Conservation (phyloP, 345 rosid species). For the Excoecaria agallocha region DNA sequence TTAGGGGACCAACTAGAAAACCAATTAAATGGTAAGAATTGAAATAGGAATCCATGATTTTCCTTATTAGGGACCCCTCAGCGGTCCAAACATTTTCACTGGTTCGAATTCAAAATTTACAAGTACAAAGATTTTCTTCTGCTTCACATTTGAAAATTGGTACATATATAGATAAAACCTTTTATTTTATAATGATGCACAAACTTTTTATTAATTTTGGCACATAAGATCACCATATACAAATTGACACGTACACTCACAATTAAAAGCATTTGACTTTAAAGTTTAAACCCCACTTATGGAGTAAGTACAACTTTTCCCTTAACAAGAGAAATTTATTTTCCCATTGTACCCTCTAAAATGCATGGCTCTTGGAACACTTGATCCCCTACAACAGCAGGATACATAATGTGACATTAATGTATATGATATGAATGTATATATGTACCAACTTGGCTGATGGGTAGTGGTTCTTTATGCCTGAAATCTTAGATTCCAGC, state of each 20-base stretch:
- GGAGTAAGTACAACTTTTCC: neutral
- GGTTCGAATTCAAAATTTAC: neutral
- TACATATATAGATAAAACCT: neutral
- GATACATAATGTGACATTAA: neutral
- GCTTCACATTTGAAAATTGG: neutral
- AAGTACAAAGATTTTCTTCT: neutral
- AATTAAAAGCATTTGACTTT: neutral
- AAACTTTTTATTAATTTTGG: neutral
- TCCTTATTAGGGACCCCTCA: neutral
- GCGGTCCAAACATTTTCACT: neutral
- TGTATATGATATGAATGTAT: slow-evolving; percentile 5
- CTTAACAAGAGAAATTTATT: slow-evolving; percentile 3
- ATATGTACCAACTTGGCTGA: slow-evolving; percentile 8
- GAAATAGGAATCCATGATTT: neutral
- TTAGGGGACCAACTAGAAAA: neutral
- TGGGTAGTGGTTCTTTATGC: neutral
- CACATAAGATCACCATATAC: slow-evolving; percentile 22
- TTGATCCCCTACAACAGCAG: slow-evolving; percentile 10
- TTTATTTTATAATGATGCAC: neutral
- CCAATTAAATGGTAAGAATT: neutral
- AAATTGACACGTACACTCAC: slow-evolving; percentile 14
- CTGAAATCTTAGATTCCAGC: slow-evolving; percentile 50
- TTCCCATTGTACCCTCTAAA: slow-evolving; percentile 4
- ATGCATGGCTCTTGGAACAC: slow-evolving; percentile 16
- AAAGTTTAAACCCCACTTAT: neutral